Evolutionary conservation across 768 basidiomycete species (phyloP), one percentile per base, ranked within the genome.

Genomic region (Boletus vermiculosoides): DNA sequence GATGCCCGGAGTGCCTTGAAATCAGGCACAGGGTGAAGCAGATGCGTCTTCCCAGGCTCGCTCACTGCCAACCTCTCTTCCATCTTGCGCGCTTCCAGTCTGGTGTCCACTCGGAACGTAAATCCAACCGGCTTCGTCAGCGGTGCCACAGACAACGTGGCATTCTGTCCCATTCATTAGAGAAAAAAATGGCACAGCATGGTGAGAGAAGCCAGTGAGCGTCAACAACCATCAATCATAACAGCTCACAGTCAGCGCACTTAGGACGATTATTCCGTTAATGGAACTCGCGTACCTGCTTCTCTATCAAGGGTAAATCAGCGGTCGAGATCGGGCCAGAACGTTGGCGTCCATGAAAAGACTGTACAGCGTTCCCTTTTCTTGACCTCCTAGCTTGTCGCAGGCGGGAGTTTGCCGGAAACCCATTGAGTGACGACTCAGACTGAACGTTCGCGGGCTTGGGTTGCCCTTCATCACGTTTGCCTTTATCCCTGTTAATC

Each of bases 1-100:
- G 79, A 74, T 34, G 82, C 79, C 60, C 86, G 85, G 16, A 83
- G 63, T 15, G 75, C 69, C 69, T 78, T 81, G 72, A 80, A 83
- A 61, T 85, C 81, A 56, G 85, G 83, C 47, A 83, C 76, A 31
- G 62, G 60, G 54, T 66, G 66, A 11, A 50, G 50, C 63, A 66
- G 46, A 23, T 44, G 30, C 28, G 45, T 44, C 60, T 60, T 58
- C 69, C 59, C 54, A 34, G 66, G 63, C 54, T 70, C 70, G 45
- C 66, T 69, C 39, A 55, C 58, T 10, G 66, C 55, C 52, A 66
- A 5, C 55, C 66, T 64, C 41, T 68, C 71, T 66, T 76, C 74
- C 51, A 62, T 64, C 64, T 75, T 80, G 56, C 83, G 81, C 16
- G 74, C 74, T 63, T 80, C 78, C 50, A 80, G 60, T 56, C 80